These are phyloP conservation scores for Apiotrichum laibachii DNA, from an alignment of 1,284 basidiomycete species.

Conservation along the genomic window DNA sequence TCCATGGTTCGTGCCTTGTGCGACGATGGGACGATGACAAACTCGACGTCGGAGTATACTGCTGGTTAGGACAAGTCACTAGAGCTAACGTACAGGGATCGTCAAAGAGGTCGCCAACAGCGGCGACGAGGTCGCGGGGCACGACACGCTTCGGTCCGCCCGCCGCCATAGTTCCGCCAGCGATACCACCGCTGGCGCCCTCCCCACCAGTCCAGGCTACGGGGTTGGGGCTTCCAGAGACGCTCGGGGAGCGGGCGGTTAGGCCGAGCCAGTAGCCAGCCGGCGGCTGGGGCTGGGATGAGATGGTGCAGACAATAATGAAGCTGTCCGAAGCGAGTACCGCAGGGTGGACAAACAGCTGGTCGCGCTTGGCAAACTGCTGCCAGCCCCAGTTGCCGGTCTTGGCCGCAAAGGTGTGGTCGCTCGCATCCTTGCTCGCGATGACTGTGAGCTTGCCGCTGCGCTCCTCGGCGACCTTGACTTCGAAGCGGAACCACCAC, in stretches of 20 bases:
- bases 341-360: constrained; percentile 63
- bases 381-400: constrained; percentile 84
- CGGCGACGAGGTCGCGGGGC: constrained; percentile 51
- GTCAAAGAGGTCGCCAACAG: constrained; percentile 70
- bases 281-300: constrained; percentile 63
- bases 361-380: constrained; percentile 69
- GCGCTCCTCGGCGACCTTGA: constrained; percentile 57
- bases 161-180: constrained; percentile 40
- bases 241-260: constrained; percentile 16
- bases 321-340: constrained; percentile 63
- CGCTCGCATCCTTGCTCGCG: constrained; percentile 70
- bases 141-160: constrained; percentile 44
- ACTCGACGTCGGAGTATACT: constrained; percentile 75
- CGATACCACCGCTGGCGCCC: constrained; percentile 43
- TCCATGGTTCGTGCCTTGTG: not conserved
- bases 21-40: constrained; percentile 59
- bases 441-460: constrained; percentile 34
- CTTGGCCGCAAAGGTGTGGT: constrained; percentile 78
- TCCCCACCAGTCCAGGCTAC: constrained; percentile 36
- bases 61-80: constrained; percentile 26
- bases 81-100: constrained; percentile 55
- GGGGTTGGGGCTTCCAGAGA: constrained; percentile 7
- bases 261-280: constrained; percentile 51
- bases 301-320: constrained; percentile 74
- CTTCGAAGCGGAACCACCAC: constrained; percentile 79